Evolutionary conservation across 2,329 filamentous ascomycete species (phyloP).

Genomic region (Clonostachys byssicola): DNA sequence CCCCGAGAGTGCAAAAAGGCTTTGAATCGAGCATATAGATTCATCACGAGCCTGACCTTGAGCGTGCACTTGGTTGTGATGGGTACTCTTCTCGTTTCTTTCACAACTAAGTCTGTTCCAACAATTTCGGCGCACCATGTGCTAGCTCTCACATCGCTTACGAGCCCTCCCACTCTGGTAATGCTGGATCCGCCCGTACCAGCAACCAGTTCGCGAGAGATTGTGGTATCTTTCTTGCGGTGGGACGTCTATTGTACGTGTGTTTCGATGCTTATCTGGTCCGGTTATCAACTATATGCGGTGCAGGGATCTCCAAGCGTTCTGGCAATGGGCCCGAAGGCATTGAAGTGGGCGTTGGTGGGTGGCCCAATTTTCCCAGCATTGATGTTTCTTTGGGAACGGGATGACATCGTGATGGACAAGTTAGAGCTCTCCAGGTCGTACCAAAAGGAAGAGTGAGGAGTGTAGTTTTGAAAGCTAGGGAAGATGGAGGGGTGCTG

Average conservation of each 20-base stretch:
- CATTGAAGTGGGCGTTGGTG: neutral
- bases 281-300: slow-evolving; percentile 1
- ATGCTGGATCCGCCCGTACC: slow-evolving; percentile 1
- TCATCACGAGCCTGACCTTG: neutral
- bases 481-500: no score
- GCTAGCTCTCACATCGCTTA: neutral
- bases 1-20: neutral
- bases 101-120: neutral
- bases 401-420: slow-evolving; percentile 1
- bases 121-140: slow-evolving; percentile 1
- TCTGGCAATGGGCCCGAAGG: neutral
- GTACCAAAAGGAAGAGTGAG: no score
- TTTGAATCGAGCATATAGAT: neutral
- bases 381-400: slow-evolving; percentile 3
- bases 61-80: slow-evolving; percentile 1
- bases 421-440: neutral
- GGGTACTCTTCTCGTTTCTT: neutral
- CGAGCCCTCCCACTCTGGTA: slow-evolving; percentile 1
- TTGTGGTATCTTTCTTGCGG: slow-evolving; percentile 3
- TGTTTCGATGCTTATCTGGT: slow-evolving; percentile 2
- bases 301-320: neutral
- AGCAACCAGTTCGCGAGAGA: neutral
- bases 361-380: slow-evolving; percentile 4
- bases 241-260: slow-evolving; percentile 6
- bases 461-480: no score